Percentiles rank a stretch among this genome's conserved stretches.
Evolutionary conservation across 768 basidiomycete species (phyloP).

Genomic region (Pleurotus djamor): DNA sequence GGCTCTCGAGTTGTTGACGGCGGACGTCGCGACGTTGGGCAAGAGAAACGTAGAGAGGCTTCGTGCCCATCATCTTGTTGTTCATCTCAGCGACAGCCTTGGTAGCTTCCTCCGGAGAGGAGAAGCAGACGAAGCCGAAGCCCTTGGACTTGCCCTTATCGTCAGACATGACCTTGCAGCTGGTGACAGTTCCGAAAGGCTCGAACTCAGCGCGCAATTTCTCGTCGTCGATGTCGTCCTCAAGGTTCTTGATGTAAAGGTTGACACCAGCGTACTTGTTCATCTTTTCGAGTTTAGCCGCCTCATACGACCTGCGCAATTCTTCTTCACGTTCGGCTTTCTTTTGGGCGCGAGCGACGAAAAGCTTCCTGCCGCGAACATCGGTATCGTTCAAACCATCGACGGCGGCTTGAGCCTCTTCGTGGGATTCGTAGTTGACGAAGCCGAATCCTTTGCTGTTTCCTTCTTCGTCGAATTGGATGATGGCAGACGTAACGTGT

Average conservation of each 20-base stretch:
- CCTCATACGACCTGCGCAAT: slow-evolving; percentile 89
- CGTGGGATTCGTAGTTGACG: slow-evolving; percentile 94
- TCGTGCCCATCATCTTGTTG: slow-evolving; percentile 99
- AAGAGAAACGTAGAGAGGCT: slow-evolving; percentile 97
- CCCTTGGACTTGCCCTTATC: slow-evolving; percentile 92
- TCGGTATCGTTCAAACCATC: slow-evolving; percentile 88
- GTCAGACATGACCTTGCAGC: slow-evolving; percentile 99
- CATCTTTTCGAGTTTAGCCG: slow-evolving; percentile 94
- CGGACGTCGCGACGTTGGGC: slow-evolving; percentile 98
- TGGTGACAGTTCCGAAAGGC: slow-evolving; percentile 95
- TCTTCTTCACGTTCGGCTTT: slow-evolving; percentile 98
- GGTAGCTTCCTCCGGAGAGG: slow-evolving; percentile 96
- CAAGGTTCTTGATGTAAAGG: slow-evolving; percentile 99
- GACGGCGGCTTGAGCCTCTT: slow-evolving; percentile 88
- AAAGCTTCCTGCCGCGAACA: slow-evolving; percentile 83
- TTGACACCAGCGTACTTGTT: slow-evolving; percentile 99
- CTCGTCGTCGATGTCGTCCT: slow-evolving; percentile 97
- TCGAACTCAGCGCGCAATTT: slow-evolving; percentile 96
- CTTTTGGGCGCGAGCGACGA: slow-evolving; percentile 96
- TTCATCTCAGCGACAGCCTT: slow-evolving; percentile 99
- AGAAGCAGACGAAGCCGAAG: slow-evolving; percentile 99
- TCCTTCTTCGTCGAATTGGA: slow-evolving; percentile 84
- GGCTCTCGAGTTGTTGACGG: slow-evolving; percentile 97
- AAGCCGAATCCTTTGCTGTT: slow-evolving; percentile 98
- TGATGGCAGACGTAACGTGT: slow-evolving; percentile 82